Conservation (phyloP, 805 yeast species). For the Metschnikowia reukaufii region DNA sequence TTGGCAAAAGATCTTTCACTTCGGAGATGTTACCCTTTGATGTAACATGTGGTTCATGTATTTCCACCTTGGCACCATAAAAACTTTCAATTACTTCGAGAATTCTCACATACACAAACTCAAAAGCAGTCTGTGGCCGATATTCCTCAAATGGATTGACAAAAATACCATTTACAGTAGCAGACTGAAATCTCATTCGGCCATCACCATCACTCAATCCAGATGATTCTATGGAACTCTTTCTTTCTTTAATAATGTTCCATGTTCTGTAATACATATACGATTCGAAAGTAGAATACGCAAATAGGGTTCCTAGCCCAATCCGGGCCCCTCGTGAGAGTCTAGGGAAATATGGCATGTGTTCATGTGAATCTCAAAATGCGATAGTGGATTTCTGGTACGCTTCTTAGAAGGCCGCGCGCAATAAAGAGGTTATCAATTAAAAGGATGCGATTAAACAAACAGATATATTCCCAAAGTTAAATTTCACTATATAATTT, state of each 20-base stretch:
- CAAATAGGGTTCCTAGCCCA: slow-evolving; percentile 43
- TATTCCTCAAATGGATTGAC: slow-evolving; percentile 92
- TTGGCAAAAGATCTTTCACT: slow-evolving; percentile 59
- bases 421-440: not conserved
- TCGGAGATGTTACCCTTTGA: slow-evolving; percentile 38
- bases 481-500: not conserved
- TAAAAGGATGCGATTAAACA: not conserved
- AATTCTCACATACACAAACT: slow-evolving; percentile 72
- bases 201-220: not conserved
- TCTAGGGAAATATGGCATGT: slow-evolving; percentile 7
- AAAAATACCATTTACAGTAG: slow-evolving; percentile 65
- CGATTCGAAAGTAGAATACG: slow-evolving; percentile 66
- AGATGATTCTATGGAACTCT: not conserved
- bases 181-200: slow-evolving; percentile 31
- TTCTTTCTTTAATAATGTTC: slow-evolving; percentile 45
- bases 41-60: slow-evolving; percentile 34
- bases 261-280: slow-evolving; percentile 58
- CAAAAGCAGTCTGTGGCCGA: slow-evolving; percentile 84
- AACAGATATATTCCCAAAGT: not conserved
- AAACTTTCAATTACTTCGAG: slow-evolving; percentile 65
- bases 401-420: not conserved
- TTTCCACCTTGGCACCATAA: slow-evolving; percentile 37
- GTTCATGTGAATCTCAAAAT: not conserved
- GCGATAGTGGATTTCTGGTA: not conserved
- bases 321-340: slow-evolving; percentile 36